Evolutionary conservation across 495 filamentous ascomycete genomes (phyloP).

Genomic region (Penicillium samsonianum): DNA sequence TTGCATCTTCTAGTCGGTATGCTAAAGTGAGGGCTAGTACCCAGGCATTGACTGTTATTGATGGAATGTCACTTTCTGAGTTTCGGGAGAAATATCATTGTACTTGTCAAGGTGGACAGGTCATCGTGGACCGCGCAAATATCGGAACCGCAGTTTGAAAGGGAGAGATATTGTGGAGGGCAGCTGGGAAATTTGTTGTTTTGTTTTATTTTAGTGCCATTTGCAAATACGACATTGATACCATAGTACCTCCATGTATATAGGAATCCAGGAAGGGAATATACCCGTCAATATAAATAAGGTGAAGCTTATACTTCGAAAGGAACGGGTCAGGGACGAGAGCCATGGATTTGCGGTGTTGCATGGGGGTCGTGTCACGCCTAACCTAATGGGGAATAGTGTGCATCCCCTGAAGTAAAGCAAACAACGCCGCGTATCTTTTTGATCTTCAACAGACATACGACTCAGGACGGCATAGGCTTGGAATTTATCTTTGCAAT

Average conservation of each 20-base stretch:
- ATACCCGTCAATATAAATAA: not conserved
- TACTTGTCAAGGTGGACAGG: constrained; percentile 47
- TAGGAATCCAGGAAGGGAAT: not conserved
- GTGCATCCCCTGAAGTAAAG: constrained; percentile 37
- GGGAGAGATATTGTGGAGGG: not conserved
- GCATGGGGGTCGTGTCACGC: constrained; percentile 29
- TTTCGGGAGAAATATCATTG: constrained; percentile 65
- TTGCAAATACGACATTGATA: not conserved
- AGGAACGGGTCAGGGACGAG: not conserved
- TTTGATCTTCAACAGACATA: constrained; percentile 17
- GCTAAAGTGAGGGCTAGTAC: constrained; percentile 75
- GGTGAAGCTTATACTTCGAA: not conserved
- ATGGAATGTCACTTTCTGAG: constrained; percentile 56
- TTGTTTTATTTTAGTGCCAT: not conserved
- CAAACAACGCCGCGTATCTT: constrained; percentile 35
- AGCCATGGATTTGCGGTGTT: constrained; percentile 14
- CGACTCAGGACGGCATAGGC: constrained; percentile 3
- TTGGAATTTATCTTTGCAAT: constrained; percentile 18
- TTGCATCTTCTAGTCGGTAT: constrained; percentile 62
- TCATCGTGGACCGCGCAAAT: constrained; percentile 10
- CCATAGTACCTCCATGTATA: not conserved
- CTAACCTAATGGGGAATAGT: constrained; percentile 27
- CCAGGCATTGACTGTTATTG: constrained; percentile 59
- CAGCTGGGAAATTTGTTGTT: not conserved
- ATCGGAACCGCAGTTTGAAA: constrained; percentile 41